Base-by-base conservation (phyloP, 352 stramenopile genomes). In the Globisporangium spinosum region DNA sequence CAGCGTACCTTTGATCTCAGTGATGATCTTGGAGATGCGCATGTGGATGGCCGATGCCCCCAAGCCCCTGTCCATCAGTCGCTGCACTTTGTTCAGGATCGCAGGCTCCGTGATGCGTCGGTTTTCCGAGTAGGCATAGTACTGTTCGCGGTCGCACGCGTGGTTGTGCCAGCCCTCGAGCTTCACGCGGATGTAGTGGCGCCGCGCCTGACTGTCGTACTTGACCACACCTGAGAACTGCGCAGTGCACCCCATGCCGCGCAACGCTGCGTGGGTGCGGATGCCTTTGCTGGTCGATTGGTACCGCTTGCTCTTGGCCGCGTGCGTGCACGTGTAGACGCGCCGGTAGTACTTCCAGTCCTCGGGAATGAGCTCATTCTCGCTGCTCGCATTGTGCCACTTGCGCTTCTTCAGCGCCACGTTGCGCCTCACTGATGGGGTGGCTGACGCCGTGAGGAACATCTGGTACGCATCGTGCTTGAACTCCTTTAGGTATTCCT, bases 251-350 rank as follows among this genome's bases (percentile, higher is more conserved):
- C 58, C 58, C 5, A 17, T 56, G 40, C 25, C 58, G 35, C 58
- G 58, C 38, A 54, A 17, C 12, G 58, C 40, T 0, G 38, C 40
- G 43, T 27, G 58, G 22, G 35, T 32, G 22, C 58, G 58, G n/a
- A 64, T 43, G 9, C 58, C 58, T 7, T 34, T 55, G 13, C 43
- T 64, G 35, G 9, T 9, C 23, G 15, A 38, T 8, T 8, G 8
- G 8, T 38, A 38, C 34, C 38, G 34, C 22, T 56, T 32, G 8
- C 34, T 35, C 22, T 23, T 43, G n/a, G 58, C 27, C 15, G 38
- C 34, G 23, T 64, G 58, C 38, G 58, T 64, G 58, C 58, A 64
- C 3, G 22, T 27, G 58, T 64, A 64, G 58, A 64, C 25, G 38
- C 58, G 58, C 23, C 43, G 40, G 40, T 64, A 64, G 58, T 56